Evolutionary conservation across 2,329 filamentous ascomycete genomes (phyloP).

Genomic region (Fusarium marasasianum): DNA sequence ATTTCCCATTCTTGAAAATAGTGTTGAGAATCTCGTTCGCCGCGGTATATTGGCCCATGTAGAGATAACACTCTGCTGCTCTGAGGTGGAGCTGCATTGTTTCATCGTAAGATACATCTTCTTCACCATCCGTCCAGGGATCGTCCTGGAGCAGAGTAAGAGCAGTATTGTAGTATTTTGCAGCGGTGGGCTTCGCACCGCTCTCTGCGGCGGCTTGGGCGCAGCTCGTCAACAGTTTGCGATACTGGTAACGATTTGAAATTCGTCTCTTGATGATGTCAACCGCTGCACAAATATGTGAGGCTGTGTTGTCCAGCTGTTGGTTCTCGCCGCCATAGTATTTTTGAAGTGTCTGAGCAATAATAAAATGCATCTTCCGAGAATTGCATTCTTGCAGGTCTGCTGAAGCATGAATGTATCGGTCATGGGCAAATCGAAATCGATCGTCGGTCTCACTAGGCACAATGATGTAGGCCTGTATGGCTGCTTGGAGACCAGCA

Average conservation of each 20-base stretch:
- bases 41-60: conserved; percentile 75
- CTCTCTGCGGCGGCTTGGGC: conserved; percentile 82
- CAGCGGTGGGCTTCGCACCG: conserved; percentile 82
- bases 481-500: conserved; percentile 81
- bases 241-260: conserved; percentile 69
- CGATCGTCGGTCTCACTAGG: conserved; percentile 85
- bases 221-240: conserved; percentile 80
- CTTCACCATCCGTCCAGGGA: conserved; percentile 75
- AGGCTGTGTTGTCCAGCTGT: conserved; percentile 76
- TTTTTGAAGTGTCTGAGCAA: conserved; percentile 82
- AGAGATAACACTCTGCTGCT: conserved; percentile 84
- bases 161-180: conserved; percentile 82
- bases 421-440: conserved; percentile 89
- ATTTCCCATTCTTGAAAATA: conserved; percentile 75
- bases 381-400: conserved; percentile 75
- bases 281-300: conserved; percentile 82
- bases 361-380: conserved; percentile 88
- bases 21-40: conserved; percentile 74
- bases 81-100: conserved; percentile 82
- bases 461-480: conserved; percentile 83
- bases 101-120: conserved; percentile 86
- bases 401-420: conserved; percentile 80
- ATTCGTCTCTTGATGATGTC: conserved; percentile 77
- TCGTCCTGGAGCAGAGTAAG: conserved; percentile 81
- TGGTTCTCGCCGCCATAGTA: conserved; percentile 70